Conservation (phyloP, 768 basidiomycete species). For the Candolleomyces aberdarensis region DNA sequence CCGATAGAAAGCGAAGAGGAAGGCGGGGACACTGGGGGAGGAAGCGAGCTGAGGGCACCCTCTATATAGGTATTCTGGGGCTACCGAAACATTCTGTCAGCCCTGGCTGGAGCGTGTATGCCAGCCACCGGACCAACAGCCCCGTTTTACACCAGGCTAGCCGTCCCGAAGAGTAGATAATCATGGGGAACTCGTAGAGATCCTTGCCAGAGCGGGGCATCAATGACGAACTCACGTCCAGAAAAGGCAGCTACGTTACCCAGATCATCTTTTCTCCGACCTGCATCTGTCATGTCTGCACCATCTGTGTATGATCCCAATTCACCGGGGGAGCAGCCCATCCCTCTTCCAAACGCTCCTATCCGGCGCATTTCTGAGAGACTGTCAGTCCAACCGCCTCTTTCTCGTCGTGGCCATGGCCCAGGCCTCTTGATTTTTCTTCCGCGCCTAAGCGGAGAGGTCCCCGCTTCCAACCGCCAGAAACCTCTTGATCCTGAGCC, state of each 20-base stretch:
- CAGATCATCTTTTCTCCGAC: neutral
- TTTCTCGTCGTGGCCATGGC: slow-evolving; percentile 46
- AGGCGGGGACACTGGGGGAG: neutral
- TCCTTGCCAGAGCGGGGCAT: too few relatives aligned
- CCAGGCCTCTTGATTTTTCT: slow-evolving; percentile 46
- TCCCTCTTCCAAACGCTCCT: slow-evolving; percentile 41
- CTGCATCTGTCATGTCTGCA: neutral
- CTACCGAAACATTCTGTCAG: too few relatives aligned
- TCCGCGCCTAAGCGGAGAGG: slow-evolving; percentile 25
- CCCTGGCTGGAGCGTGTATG: neutral
- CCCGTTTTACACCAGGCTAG: neutral
- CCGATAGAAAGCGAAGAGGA: neutral
- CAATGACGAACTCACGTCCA: neutral
- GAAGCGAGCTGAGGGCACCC: neutral
- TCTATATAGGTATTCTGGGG: neutral
- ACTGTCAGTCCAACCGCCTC: slow-evolving; percentile 41
- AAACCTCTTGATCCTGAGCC: slow-evolving; percentile 47
- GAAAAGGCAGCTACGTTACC: neutral
- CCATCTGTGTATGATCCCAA: slow-evolving; percentile 32
- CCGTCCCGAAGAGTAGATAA: neutral
- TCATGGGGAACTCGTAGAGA: too few relatives aligned
- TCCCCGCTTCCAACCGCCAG: slow-evolving; percentile 10
- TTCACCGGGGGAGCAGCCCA: slow-evolving; percentile 36
- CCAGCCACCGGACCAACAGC: slow-evolving; percentile 3
- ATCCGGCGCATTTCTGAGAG: slow-evolving; percentile 25